Base-by-base conservation (phyloP, 208 protist genomes). In the Phytomonas sp. region DNA sequence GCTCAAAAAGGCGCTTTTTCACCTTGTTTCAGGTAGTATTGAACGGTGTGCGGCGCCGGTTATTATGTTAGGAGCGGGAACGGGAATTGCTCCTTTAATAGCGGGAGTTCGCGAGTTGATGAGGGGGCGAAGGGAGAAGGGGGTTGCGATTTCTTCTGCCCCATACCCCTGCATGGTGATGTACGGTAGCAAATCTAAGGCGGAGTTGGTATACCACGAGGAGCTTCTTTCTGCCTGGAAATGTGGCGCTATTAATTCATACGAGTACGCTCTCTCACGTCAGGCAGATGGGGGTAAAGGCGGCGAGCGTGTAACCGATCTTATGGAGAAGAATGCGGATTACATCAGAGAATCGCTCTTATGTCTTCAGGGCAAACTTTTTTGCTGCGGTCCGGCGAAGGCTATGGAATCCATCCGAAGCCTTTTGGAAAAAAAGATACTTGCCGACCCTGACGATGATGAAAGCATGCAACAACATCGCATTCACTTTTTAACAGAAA, bases 31-130 rank as follows among this genome's bases (percentile, higher is more conserved):
- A 37, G 23, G 0, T 36, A 28, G 29, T 36, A 31, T 70, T 15
- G 53, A 70, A 72, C 7, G 8, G 1, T n/a, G 60, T 2, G 20
- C 64, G 8, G 11, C 64, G 40, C 73, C 60, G 26, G 23, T 91
- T 31, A 82, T 92, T 30, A 69, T 96, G 15, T 70, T 96, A 26
- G 85, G 84, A 9, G 87, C 82, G 23, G 91, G 88, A 6, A 92
- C 91, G 31, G 91, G 91, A 4, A 89, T 96, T 65, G 85, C 82
- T 15, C 91, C 91, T 30, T 72, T 94, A 51, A 82, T 93, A 40
- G 81, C 81, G 51, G 87, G 78, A 33, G 79, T 96, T 61, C 51
- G 79, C n/a, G 77, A 85, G 63, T 77, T 93, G 31, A 15, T 78
- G 62, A 61, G 71, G 34, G 68, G 68, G 15, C 81, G 77, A 26